Conservation (phyloP, 1,284 basidiomycete species). For the Xerocomus minutiporus region DNA sequence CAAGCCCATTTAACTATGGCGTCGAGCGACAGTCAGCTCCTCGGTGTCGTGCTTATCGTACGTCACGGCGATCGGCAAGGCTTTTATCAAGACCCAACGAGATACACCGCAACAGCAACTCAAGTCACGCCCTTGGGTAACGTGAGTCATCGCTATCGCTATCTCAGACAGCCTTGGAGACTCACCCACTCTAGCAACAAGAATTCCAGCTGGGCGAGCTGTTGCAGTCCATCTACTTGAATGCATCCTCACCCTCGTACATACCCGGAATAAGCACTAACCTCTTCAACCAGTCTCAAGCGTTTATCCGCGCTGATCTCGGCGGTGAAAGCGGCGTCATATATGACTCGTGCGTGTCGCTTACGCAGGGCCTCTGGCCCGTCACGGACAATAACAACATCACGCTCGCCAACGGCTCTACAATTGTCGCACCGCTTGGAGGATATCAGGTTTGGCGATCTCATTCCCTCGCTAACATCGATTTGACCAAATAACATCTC, state of each 20-base stretch:
- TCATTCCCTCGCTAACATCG: neutral
- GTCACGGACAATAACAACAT: slow-evolving; percentile 48
- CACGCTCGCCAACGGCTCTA: slow-evolving; percentile 68
- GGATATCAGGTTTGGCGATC: slow-evolving; percentile 60
- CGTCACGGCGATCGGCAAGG: slow-evolving; percentile 61
- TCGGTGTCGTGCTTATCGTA: slow-evolving; percentile 57
- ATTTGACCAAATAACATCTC: neutral
- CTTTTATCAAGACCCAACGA: slow-evolving; percentile 63
- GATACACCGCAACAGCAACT: slow-evolving; percentile 62
- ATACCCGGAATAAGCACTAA: slow-evolving; percentile 56
- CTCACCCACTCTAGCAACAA: slow-evolving; percentile 36
- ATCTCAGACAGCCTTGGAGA: neutral
- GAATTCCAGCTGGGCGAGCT: slow-evolving; percentile 63
- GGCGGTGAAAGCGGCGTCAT: slow-evolving; percentile 76
- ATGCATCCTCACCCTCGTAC: slow-evolving; percentile 48
- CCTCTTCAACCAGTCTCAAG: slow-evolving; percentile 38
- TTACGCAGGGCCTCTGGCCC: slow-evolving; percentile 73
- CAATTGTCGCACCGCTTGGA: slow-evolving; percentile 59
- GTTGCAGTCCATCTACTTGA: slow-evolving; percentile 62
- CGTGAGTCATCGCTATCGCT: slow-evolving; percentile 35
- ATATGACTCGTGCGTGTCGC: slow-evolving; percentile 61
- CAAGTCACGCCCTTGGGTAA: slow-evolving; percentile 75
- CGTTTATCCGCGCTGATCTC: slow-evolving; percentile 63
- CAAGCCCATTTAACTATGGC: slow-evolving; percentile 12
- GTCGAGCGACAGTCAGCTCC: slow-evolving; percentile 28